Conservation (phyloP, 352 stramenopile species). For the Pythium pyrilobum region DNA sequence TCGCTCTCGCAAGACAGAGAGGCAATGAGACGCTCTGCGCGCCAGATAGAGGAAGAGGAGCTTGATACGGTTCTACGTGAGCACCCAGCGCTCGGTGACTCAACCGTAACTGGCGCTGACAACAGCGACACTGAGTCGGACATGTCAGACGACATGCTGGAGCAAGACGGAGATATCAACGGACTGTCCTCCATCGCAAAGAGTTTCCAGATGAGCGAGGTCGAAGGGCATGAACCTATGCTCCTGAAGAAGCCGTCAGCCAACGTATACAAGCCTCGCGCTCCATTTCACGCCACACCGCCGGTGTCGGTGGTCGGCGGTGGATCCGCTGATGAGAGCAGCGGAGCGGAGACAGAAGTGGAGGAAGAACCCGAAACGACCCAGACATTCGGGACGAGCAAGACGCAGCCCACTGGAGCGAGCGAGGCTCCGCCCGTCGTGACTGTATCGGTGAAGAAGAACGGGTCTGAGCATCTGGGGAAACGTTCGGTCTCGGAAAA, state of each 20-base stretch:
- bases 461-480: neutral
- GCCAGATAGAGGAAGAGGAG: conserved; percentile 47
- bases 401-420: neutral
- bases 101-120: neutral
- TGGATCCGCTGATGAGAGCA: conserved; percentile 31
- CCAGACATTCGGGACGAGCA: conserved; percentile 3
- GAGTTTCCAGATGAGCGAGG: conserved; percentile 32
- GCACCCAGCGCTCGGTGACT: neutral
- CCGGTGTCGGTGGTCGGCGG: conserved; percentile 18
- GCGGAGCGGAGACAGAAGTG: conserved; percentile 57
- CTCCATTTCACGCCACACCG: conserved; percentile 29
- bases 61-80: conserved; percentile 17
- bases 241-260: conserved; percentile 20
- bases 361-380: conserved; percentile 41
- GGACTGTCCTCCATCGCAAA: conserved; percentile 50
- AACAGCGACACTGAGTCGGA: conserved; percentile 45
- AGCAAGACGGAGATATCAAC: conserved; percentile 43
- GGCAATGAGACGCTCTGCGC: conserved; percentile 8
- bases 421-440: neutral
- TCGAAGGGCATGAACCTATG: conserved; percentile 6
- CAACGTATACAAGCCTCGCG: conserved; percentile 40
- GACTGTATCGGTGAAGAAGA: conserved; percentile 1
- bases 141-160: conserved; percentile 70
- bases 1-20: conserved; percentile 58
- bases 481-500: conserved; percentile 12